Conservation (phyloP, 2,329 filamentous ascomycete genomes). For the Pseudogymnoascus sp. region DNA sequence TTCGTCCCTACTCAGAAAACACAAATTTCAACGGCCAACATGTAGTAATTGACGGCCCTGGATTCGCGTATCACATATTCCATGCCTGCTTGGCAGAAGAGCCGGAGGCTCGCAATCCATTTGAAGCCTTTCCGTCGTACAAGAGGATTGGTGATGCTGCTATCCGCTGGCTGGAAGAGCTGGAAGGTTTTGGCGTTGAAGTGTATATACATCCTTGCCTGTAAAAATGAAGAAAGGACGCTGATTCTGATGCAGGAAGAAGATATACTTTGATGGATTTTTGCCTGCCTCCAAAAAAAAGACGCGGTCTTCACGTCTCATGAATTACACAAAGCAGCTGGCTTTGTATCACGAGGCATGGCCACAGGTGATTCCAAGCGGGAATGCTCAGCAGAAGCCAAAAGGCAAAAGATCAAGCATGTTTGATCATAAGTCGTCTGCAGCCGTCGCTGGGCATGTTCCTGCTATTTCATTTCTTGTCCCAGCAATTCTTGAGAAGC, state of each 20-base stretch:
- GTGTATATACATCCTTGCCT: conserved; percentile 44
- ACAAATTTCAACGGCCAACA: conserved; percentile 35
- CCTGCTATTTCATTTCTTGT: conserved; percentile 61
- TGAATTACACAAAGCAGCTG: conserved; percentile 21
- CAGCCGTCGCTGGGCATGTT: conserved; percentile 28
- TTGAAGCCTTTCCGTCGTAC: conserved; percentile 53
- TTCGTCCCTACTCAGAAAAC: conserved; percentile 45
- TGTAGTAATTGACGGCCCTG: conserved; percentile 68
- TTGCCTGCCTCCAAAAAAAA: conserved; percentile 47
- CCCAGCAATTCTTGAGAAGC: conserved; percentile 64
- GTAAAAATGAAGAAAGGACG: conserved; percentile 17
- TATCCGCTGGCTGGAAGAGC: conserved; percentile 53
- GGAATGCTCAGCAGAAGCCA: conserved; percentile 13
- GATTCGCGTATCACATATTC: conserved; percentile 66
- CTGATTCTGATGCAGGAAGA: conserved; percentile 39
- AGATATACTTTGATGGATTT: conserved; percentile 80
- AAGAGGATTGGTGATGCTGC: conserved; percentile 51
- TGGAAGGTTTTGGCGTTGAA: conserved; percentile 47
- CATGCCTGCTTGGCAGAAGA: conserved; percentile 43
- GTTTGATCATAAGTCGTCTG: conserved; percentile 20
- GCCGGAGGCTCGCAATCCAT: conserved; percentile 35
- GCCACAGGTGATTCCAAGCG: conserved; percentile 13
- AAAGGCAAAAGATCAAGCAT: conserved; percentile 13
- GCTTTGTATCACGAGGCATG: conserved; percentile 21
- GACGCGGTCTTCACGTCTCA: conserved; percentile 22